phyloP scores from a whole-genome alignment of 768 basidiomycete species.

The Kwoniella mangroviensis region DNA sequence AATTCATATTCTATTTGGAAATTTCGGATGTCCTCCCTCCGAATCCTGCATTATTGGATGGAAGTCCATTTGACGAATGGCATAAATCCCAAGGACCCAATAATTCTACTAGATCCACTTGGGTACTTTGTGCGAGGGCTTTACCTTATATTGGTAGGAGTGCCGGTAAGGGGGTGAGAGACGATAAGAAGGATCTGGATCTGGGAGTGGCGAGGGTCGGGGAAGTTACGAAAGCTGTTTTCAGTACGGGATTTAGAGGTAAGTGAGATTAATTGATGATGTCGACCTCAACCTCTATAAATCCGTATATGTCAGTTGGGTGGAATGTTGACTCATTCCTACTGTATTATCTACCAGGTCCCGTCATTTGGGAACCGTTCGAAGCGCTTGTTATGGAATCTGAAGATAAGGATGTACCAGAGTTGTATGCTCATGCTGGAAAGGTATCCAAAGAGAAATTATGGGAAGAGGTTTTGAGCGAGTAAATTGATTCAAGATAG shows the following conservation, averaged over 20 bases:
- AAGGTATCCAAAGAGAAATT: conserved; percentile 10
- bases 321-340: not conserved
- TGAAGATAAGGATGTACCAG: conserved; percentile 16
- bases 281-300: too few species aligned
- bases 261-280: not conserved
- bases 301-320: not conserved
- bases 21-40: conserved; percentile 38
- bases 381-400: conserved; percentile 19
- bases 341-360: conserved; percentile 4
- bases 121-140: conserved; percentile 23
- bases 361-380: conserved; percentile 23
- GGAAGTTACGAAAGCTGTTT: conserved; percentile 23
- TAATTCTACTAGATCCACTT: conserved; percentile 10
- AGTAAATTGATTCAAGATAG: not conserved
- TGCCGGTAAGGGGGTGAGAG: conserved; percentile 16
- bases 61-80: conserved; percentile 25
- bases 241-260: conserved; percentile 29
- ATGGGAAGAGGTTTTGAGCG: not conserved
- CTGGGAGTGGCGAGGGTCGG: conserved; percentile 19
- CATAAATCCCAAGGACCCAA: conserved; percentile 8
- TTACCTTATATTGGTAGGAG: conserved; percentile 26
- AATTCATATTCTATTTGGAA: conserved; percentile 48
- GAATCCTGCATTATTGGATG: conserved; percentile 11
- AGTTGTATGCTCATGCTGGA: conserved; percentile 12
- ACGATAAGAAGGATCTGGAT: not conserved